Evolutionary conservation across 2,329 filamentous ascomycete genomes (phyloP).

Genomic region (Trichophyton schoenleinii): DNA sequence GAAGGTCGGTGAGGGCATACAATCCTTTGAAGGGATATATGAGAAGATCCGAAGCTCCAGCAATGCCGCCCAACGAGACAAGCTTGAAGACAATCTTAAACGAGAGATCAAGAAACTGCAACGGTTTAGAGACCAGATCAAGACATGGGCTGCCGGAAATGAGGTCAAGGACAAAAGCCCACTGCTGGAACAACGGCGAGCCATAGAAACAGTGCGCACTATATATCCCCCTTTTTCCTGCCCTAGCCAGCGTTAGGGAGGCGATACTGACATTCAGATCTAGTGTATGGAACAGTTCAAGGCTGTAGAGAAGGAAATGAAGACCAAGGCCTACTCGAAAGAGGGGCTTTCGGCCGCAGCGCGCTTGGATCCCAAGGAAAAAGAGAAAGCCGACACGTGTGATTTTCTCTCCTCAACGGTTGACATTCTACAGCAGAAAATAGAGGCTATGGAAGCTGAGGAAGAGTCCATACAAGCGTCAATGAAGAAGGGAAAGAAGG

Average conservation of each 20-base stretch:
- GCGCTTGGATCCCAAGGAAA: conserved; percentile 93
- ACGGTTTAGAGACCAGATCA: conserved; percentile 93
- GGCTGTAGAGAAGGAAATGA: conserved; percentile 99
- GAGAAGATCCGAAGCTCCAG: conserved; percentile 92
- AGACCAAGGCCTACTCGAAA: conserved; percentile 98
- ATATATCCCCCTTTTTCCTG: conserved; percentile 5
- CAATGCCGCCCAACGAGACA: conserved; percentile 93
- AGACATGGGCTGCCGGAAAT: conserved; percentile 96
- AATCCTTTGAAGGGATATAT: conserved; percentile 87
- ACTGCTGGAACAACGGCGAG: conserved; percentile 79
- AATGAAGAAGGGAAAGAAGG: conserved; percentile 91
- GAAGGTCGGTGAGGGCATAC: conserved; percentile 85
- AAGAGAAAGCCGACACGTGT: conserved; percentile 77
- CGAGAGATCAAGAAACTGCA: conserved; percentile 99
- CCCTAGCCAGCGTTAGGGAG: neutral
- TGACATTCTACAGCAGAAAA: conserved; percentile 84
- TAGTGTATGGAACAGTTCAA: conserved; percentile 93
- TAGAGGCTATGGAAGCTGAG: conserved; percentile 85
- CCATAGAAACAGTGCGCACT: conserved; percentile 75
- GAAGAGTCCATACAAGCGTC: conserved; percentile 73
- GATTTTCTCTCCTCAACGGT: conserved; percentile 80
- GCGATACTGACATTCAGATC: conserved; percentile 13
- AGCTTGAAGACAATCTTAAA: conserved; percentile 94
- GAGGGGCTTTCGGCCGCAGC: conserved; percentile 84
- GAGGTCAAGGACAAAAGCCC: conserved; percentile 99